phyloP scores from a whole-genome alignment of 2,329 filamentous ascomycete genomes.

The Cladophialophora bantiana region DNA sequence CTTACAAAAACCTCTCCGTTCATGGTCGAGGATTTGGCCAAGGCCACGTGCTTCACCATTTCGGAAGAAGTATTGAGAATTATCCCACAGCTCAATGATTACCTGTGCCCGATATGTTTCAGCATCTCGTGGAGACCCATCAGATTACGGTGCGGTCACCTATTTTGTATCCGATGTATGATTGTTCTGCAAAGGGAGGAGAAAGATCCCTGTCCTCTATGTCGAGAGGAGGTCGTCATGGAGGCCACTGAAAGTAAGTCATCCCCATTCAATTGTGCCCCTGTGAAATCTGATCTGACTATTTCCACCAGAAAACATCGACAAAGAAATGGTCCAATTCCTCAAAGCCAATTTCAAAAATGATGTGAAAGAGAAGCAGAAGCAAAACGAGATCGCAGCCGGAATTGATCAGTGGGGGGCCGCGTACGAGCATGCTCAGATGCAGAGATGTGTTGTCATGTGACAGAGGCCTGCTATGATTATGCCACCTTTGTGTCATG shows the following conservation, averaged over 20 bases:
- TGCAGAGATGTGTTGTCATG: conserved; percentile 47
- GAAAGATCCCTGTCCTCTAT: conserved; percentile 76
- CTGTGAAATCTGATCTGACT: conserved; percentile 40
- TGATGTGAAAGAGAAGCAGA: conserved; percentile 71
- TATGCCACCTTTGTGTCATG: not conserved
- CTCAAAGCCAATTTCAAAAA: conserved; percentile 77
- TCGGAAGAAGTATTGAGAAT: conserved; percentile 73
- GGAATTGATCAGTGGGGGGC: conserved; percentile 75
- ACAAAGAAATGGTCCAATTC: conserved; percentile 71
- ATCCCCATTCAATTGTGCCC: not conserved
- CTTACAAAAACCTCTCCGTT: conserved; percentile 30
- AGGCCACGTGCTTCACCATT: conserved; percentile 76
- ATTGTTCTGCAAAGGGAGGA: conserved; percentile 77
- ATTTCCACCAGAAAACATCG: conserved; percentile 63
- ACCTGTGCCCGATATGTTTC: conserved; percentile 80
- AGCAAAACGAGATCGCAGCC: conserved; percentile 76
- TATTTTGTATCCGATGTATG: conserved; percentile 85
- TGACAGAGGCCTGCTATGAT: conserved; percentile 18
- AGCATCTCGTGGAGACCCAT: conserved; percentile 82
- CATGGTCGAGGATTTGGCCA: conserved; percentile 70
- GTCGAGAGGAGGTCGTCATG: conserved; percentile 74
- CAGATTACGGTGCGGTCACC: conserved; percentile 74
- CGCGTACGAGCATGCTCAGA: conserved; percentile 59
- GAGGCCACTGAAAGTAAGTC: conserved; percentile 64
- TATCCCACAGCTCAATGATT: conserved; percentile 84